phyloP scores from a whole-genome alignment of 1,139 yeast genomes.

The Saccharomyces pastorianus region DNA sequence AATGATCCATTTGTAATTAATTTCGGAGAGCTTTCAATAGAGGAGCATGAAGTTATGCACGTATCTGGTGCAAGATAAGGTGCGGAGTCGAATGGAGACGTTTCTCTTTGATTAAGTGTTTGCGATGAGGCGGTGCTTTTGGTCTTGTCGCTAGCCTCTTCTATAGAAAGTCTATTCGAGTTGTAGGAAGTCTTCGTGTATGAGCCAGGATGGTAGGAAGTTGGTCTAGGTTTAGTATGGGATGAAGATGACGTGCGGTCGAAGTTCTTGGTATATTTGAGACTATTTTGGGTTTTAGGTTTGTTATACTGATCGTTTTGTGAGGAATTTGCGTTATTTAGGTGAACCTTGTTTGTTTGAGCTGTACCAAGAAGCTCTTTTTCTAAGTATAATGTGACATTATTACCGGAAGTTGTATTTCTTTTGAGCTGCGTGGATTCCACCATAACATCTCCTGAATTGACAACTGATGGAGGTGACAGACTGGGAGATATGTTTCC shows the following conservation, averaged over 20 bases:
- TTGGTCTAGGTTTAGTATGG: conserved; percentile 63
- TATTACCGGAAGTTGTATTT: neutral
- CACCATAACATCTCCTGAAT: conserved; percentile 17
- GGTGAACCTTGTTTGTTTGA: neutral
- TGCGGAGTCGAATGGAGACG: conserved; percentile 6
- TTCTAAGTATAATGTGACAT: neutral
- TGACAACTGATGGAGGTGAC: conserved; percentile 13
- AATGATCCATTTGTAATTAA: conserved; percentile 18
- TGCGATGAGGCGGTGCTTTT: conserved; percentile 8
- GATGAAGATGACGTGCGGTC: conserved; percentile 18
- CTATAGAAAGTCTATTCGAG: conserved; percentile 72
- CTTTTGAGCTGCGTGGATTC: conserved; percentile 22
- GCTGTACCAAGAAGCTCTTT: neutral
- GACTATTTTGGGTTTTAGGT: neutral
- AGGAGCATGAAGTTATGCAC: conserved; percentile 7
- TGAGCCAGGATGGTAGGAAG: conserved; percentile 63
- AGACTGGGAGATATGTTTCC: neutral
- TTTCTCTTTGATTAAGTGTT: conserved; percentile 9
- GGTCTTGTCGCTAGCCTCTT: conserved; percentile 35
- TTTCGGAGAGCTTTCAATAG: conserved; percentile 18
- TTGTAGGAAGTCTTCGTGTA: conserved; percentile 53
- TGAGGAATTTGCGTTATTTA: neutral
- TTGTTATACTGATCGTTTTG: neutral
- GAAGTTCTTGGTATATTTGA: neutral
- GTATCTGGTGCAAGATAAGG: conserved; percentile 13